These are phyloP conservation scores for Logfia minima DNA, from an alignment of 129 eudicot species.

Conservation along the genomic window DNA sequence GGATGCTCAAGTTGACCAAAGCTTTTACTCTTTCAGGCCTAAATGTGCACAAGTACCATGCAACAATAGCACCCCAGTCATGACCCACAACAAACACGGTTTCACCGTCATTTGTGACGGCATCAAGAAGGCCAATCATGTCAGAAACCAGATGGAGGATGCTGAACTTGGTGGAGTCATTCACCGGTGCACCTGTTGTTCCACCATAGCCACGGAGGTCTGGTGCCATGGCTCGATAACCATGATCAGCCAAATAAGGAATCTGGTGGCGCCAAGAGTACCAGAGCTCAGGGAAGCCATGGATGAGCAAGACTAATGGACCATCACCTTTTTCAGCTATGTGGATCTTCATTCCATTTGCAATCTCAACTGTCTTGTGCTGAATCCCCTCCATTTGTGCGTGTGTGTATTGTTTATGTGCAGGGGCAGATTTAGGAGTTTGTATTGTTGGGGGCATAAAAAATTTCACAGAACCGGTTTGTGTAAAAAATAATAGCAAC, in stretches of 20 bases:
- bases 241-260: conserved; percentile 36
- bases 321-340: conserved; percentile 43
- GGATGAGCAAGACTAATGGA: conserved; percentile 40
- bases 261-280: conserved; percentile 59
- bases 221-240: conserved; percentile 54
- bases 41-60: conserved; percentile 48
- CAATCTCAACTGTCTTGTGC: conserved; percentile 25
- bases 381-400: conserved; percentile 31
- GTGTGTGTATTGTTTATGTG: too few species aligned
- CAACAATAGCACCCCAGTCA: conserved; percentile 57
- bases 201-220: conserved; percentile 52
- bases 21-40: conserved; percentile 51
- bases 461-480: too few species aligned
- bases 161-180: conserved; percentile 39
- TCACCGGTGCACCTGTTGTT: conserved; percentile 39
- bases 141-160: conserved; percentile 40
- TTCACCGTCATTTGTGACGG: conserved; percentile 31
- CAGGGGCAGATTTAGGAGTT: too few species aligned
- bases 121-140: conserved; percentile 42
- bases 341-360: conserved; percentile 43
- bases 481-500: too few species aligned
- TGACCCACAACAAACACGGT: conserved; percentile 54
- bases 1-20: conserved; percentile 43
- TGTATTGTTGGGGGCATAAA: too few species aligned
- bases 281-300: conserved; percentile 55